phyloP scores from a whole-genome alignment of 2,329 filamentous ascomycete species.

The Onygenales sp. region DNA sequence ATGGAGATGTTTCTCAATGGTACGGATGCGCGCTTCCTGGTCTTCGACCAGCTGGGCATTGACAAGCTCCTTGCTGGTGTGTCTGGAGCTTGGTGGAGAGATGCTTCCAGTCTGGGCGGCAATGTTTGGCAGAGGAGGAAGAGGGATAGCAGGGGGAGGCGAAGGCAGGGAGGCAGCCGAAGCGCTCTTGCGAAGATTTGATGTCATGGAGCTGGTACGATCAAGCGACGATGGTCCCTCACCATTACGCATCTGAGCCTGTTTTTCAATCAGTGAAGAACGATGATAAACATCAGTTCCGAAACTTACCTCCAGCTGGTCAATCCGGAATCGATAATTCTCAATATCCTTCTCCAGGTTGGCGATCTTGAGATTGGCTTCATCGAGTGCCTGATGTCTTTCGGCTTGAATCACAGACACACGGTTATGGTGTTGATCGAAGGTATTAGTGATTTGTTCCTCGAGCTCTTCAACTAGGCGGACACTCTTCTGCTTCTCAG shows the following conservation, averaged over 20 bases:
- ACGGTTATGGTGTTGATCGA: conserved; percentile 89
- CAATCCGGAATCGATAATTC: conserved; percentile 43
- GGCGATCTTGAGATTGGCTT: conserved; percentile 57
- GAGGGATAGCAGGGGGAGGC: conserved; percentile 88
- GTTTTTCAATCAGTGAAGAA: conserved; percentile 13
- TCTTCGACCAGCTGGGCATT: conserved; percentile 82
- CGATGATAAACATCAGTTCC: neutral
- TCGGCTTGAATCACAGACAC: conserved; percentile 73
- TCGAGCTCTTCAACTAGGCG: conserved; percentile 91
- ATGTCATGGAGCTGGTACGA: conserved; percentile 50
- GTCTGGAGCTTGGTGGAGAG: conserved; percentile 54
- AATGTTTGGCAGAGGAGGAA: conserved; percentile 72
- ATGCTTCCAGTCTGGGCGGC: conserved; percentile 46
- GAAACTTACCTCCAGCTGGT: conserved; percentile 61
- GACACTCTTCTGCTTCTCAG: conserved; percentile 80
- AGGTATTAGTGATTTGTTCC: conserved; percentile 90
- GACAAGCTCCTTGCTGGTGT: conserved; percentile 71
- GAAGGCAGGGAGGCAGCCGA: conserved; percentile 81
- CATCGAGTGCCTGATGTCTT: conserved; percentile 65
- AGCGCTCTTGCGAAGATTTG: conserved; percentile 72
- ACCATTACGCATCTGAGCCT: conserved; percentile 32
- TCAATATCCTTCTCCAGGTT: conserved; percentile 62
- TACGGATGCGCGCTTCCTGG: conserved; percentile 86
- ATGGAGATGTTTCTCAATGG: conserved; percentile 91
- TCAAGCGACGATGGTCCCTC: conserved; percentile 36